Base-by-base conservation (phyloP, 225 moss, liverwort and hornwort species). In the Physcomitrium patens region DNA sequence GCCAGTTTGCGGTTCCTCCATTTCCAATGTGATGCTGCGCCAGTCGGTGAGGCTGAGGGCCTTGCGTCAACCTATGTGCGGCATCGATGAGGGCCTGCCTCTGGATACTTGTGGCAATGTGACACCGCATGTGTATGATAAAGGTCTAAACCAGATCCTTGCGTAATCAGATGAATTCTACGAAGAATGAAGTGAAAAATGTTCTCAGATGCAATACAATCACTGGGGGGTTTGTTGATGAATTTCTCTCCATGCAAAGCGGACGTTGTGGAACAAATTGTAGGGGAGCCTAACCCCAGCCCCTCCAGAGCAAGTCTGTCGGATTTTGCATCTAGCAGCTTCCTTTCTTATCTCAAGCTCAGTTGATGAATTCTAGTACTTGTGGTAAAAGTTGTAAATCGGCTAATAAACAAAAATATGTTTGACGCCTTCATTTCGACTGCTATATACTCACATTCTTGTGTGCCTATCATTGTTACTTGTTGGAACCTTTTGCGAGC, bases 31-130 rank as follows among this genome's bases (percentile, higher is more conserved):
- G 63, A 85, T 92, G 22, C 20, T 31, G 0, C 14, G 26, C 0
- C 92, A 92, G 52, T 88, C 88, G 3, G 56, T 68, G 18, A 79
- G 90, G 50, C 80, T 90, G 67, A 24, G 68, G 62, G 57, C 55
- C 42, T 44, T 79, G 67, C 76, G 70, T 27, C 69, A 63, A 26
- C 80, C 82, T 26, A 68, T 80, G 9, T 83, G 82, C 47, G 42
- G 60, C 1, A 13, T 76, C 4, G 5, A 31, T 19, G 45, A 45
- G 18, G 46, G 26, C 0, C 19, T 15, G 73, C 52, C 31, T 7
- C 0, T 37, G 61, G 71, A 31, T n/a, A 72, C 16, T 42, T 57
- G 17, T 14, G 52, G 18, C 46, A 85, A 80, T 69, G 27, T 1
- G 70, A 80, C 72, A 18, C 58, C 51, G 10, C 26, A 49, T 60